Percentiles rank a stretch among this genome's conserved stretches.
Conservation (phyloP, 352 stramenopile genomes). For the Globisporangium nunn region DNA sequence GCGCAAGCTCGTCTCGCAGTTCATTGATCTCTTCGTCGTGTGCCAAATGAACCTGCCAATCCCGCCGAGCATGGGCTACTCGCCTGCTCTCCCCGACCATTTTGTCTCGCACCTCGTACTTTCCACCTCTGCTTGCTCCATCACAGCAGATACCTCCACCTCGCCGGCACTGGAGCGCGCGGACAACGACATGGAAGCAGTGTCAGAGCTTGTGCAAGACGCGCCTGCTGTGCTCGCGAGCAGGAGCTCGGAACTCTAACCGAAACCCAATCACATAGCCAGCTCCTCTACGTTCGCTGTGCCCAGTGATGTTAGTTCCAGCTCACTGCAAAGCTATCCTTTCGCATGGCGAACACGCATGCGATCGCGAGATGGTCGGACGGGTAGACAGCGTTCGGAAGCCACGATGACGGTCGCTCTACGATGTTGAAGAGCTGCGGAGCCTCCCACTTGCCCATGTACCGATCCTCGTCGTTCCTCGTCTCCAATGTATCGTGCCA, state of each 20-base stretch:
- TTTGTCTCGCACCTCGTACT: constrained; percentile 17
- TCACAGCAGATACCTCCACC: background rate
- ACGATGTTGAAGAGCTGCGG: constrained; percentile 35
- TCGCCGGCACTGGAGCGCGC: background rate
- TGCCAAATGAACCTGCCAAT: constrained; percentile 27
- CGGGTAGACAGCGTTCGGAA: constrained; percentile 62
- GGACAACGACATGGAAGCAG: background rate
- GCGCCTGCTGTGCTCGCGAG: constrained; percentile 7
- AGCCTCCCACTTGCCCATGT: constrained; percentile 44
- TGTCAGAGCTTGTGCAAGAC: background rate
- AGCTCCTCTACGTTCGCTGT: background rate
- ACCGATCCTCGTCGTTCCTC: constrained; percentile 23
- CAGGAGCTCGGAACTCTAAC: constrained; percentile 24
- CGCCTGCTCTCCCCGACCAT: constrained; percentile 16
- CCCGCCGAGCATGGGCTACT: constrained; percentile 34
- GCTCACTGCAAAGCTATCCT: constrained; percentile 30
- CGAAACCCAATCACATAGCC: background rate
- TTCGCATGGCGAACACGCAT: constrained; percentile 49
- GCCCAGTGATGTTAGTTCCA: constrained; percentile 34
- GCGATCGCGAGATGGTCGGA: constrained; percentile 77
- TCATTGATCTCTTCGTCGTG: constrained; percentile 13
- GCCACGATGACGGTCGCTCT: constrained; percentile 21
- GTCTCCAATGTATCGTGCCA: constrained; percentile 19
- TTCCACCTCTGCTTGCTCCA: constrained; percentile 1
- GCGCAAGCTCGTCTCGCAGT: constrained; percentile 8